Evolutionary conservation across 169 alveolate species (phyloP), one percentile per base, ranked within the genome.

Genomic region (Babesia bigemina): DNA sequence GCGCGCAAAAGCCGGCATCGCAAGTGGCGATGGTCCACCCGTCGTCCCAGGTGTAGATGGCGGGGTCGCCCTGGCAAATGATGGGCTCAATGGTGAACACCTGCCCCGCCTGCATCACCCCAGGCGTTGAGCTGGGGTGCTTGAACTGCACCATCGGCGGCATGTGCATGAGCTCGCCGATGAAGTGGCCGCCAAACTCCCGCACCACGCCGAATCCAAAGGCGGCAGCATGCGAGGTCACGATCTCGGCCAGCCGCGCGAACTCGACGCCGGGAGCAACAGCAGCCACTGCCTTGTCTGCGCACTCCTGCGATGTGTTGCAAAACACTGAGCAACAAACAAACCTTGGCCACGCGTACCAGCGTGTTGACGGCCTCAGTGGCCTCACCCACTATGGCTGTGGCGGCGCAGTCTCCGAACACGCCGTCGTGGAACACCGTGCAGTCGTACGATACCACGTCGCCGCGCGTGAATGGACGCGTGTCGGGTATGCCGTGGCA

Each of bases 401-500:
- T 90, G 8, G 88, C 92, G 28, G 94, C 94, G 49, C 94, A 90
- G 83, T 90, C 94, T 12, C 97, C 87, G 79, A 92, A 96, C 16
- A 91, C 95, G 17, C 98, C 98, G 63, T 95, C 94, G 56, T 77
- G 61, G 74, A 70, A 96, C 28, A 93, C 91, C 2, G 97, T 94
- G 24, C 96, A 96, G 85, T 96, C 99, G 49, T 93, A 91, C 60
- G 96, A 94, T 17, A 94, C 85, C 49, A 92, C 89, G 69, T 96
- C 99, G 0, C 97, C 97, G 47, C 63, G 70, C 69, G 90, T 74
- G 33, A 96, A 76, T 36, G 95, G 94, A 39, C 97, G 74, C 45
- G 77, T 75, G 81, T 94, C 93, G 29, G 99, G 99, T 45, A 96
- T 91, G 50, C 99, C 99, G 85, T 96, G 99, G 70, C 96, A 91